phyloP scores from a whole-genome alignment of 129 eudicot genomes.

The Lactuca saligna region DNA sequence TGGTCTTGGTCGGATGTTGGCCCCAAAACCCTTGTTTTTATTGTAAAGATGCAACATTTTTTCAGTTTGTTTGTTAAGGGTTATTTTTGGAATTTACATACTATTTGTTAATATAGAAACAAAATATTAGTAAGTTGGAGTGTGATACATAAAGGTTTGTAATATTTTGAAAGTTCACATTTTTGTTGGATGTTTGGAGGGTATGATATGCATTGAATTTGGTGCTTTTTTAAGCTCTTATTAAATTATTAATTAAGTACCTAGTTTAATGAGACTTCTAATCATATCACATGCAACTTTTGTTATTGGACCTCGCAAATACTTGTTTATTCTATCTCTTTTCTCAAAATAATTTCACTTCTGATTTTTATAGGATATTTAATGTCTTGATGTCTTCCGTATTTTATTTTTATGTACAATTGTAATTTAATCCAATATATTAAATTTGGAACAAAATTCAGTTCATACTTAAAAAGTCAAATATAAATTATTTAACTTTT shows the following conservation, averaged over 20 bases:
- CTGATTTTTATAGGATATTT: slow-evolving; percentile 24
- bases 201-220: slow-evolving; percentile 51
- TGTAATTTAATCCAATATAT: neutral
- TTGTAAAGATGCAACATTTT: slow-evolving; percentile 20
- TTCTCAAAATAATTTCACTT: slow-evolving; percentile 30
- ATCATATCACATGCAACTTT: slow-evolving; percentile 84
- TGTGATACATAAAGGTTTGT: slow-evolving; percentile 7
- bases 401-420: slow-evolving; percentile 8
- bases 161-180: slow-evolving; percentile 24
- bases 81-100: slow-evolving; percentile 6
- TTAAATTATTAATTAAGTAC: slow-evolving; percentile 31
- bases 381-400: slow-evolving; percentile 7
- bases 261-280: slow-evolving; percentile 50
- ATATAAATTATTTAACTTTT: slow-evolving; percentile 16
- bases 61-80: neutral
- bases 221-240: slow-evolving; percentile 37
- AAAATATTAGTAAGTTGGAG: neutral
- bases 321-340: slow-evolving; percentile 43
- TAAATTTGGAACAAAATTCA: slow-evolving; percentile 8
- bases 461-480: slow-evolving; percentile 35
- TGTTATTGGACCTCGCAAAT: slow-evolving; percentile 62
- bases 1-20: slow-evolving; percentile 49
- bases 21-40: slow-evolving; percentile 20
- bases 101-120: neutral
- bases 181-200: slow-evolving; percentile 39